Evolutionary conservation across 2,329 filamentous ascomycete genomes (phyloP).

Genomic region (Ophiostoma perfectum): DNA sequence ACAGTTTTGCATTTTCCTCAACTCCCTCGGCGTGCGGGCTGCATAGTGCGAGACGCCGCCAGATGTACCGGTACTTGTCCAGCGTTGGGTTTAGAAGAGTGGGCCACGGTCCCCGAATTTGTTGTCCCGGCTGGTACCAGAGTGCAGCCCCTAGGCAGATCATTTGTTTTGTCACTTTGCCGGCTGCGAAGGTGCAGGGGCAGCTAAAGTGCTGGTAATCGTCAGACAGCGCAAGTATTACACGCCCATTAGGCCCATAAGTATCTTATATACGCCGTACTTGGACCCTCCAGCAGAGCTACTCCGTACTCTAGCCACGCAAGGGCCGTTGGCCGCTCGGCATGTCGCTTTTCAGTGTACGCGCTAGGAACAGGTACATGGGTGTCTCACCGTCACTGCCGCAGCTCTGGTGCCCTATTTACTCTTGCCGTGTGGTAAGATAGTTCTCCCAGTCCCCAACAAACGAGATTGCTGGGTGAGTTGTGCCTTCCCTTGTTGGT

Average conservation of each 20-base stretch:
- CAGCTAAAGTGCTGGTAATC: not conserved
- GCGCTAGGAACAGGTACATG: not conserved
- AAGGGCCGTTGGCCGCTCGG: not conserved
- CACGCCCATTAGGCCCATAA: too few species aligned
- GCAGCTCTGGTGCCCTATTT: conserved; percentile 3
- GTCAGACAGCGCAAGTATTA: not conserved
- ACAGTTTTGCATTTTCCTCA: conserved; percentile 10
- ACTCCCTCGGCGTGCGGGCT: not conserved
- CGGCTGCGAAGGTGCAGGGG: not conserved
- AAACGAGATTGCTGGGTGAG: conserved; percentile 26
- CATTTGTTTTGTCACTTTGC: conserved; percentile 2
- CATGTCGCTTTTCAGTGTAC: not conserved
- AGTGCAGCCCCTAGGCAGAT: conserved; percentile 11
- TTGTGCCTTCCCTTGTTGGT: conserved; percentile 25
- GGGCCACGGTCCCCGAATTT: not conserved
- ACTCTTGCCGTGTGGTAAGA: conserved; percentile 12
- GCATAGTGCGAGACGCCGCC: not conserved
- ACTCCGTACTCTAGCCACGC: not conserved
- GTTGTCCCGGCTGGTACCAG: conserved; percentile 1
- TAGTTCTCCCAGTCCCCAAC: conserved; percentile 24
- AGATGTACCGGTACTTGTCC: conserved; percentile 11
- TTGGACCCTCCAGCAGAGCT: not conserved
- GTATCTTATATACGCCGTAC: not conserved
- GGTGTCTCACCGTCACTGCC: conserved; percentile 15
- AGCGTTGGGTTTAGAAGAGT: not conserved